phyloP scores from a whole-genome alignment of 78 protist species.

The Isochrysis galbana region DNA sequence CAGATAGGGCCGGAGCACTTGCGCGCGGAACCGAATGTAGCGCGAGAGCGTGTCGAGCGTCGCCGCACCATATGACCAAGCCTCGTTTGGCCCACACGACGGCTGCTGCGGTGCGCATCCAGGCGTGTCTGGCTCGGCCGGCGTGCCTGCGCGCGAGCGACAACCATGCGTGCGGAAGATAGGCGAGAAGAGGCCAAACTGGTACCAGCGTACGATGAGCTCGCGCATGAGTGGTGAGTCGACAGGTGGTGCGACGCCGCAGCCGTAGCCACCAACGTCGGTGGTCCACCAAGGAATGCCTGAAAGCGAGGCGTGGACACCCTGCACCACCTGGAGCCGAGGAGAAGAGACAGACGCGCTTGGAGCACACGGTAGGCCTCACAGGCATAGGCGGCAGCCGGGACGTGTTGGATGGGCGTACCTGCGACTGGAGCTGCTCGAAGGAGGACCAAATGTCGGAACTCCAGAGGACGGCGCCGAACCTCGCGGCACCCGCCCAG shows the following conservation, averaged over 20 bases:
- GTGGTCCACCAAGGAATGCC: conserved; percentile 46
- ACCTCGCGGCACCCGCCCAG: conserved; percentile 30
- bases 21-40: background rate
- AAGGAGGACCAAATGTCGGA: conserved; percentile 22
- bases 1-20: background rate
- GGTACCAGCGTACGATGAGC: conserved; percentile 43
- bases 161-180: conserved; percentile 34
- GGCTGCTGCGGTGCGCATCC: background rate
- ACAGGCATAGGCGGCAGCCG: too few relatives aligned
- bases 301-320: background rate
- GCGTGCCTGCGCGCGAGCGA: background rate
- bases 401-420: too few relatives aligned
- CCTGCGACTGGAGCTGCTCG: conserved; percentile 10
- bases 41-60: too few relatives aligned
- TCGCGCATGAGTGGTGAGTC: conserved; percentile 10
- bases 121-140: background rate
- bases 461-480: conserved; percentile 40
- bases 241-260: background rate
- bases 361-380: too few relatives aligned
- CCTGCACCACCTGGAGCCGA: too few relatives aligned
- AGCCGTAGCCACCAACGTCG: conserved; percentile 43
- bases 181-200: conserved; percentile 31
- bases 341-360: too few relatives aligned
- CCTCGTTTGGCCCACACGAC: conserved; percentile 24
- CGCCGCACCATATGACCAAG: conserved; percentile 8